These are phyloP conservation scores for Kluyveromyces siamensis DNA, from an alignment of 805 yeast genomes.

Conservation along the genomic window DNA sequence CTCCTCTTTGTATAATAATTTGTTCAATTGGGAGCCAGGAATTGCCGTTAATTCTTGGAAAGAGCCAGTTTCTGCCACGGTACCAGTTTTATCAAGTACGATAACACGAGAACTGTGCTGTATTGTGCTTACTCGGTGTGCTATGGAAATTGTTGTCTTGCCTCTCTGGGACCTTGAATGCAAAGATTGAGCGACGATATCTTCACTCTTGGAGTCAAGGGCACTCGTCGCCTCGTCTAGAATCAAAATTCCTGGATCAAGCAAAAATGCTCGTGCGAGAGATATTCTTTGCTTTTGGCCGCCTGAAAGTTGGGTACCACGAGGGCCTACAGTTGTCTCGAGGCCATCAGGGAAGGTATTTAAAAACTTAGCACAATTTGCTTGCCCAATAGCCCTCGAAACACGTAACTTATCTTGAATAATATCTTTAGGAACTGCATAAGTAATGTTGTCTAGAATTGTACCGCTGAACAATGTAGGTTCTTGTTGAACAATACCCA, in stretches of 20 bases:
- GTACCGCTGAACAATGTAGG: slow-evolving; percentile 85
- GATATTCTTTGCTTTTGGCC: slow-evolving; percentile 94
- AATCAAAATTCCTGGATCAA: slow-evolving; percentile 71
- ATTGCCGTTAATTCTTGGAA: slow-evolving; percentile 43
- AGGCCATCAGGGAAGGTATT: slow-evolving; percentile 70
- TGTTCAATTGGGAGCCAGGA: slow-evolving; percentile 28
- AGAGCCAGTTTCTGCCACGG: slow-evolving; percentile 63
- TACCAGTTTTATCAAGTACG: slow-evolving; percentile 67
- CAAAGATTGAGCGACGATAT: slow-evolving; percentile 70
- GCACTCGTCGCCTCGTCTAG: slow-evolving; percentile 96
- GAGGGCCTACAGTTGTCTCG: slow-evolving; percentile 76
- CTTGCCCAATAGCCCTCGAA: slow-evolving; percentile 49
- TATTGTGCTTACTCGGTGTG: slow-evolving; percentile 85
- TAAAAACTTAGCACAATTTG: slow-evolving; percentile 68
- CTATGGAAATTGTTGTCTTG: slow-evolving; percentile 77
- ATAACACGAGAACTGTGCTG: slow-evolving; percentile 72
- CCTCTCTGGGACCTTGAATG: slow-evolving; percentile 44
- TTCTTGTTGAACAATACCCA: slow-evolving; percentile 92
- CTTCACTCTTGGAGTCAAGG: slow-evolving; percentile 79
- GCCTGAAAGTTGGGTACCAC: slow-evolving; percentile 84
- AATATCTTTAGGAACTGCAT: slow-evolving; percentile 45
- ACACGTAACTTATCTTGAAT: slow-evolving; percentile 55
- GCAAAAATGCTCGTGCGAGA: slow-evolving; percentile 74
- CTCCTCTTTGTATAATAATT: slow-evolving; percentile 27
- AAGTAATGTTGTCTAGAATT: slow-evolving; percentile 70